Evolutionary conservation across 345 rosid species (phyloP).

Genomic region (Iberis pinnata): DNA sequence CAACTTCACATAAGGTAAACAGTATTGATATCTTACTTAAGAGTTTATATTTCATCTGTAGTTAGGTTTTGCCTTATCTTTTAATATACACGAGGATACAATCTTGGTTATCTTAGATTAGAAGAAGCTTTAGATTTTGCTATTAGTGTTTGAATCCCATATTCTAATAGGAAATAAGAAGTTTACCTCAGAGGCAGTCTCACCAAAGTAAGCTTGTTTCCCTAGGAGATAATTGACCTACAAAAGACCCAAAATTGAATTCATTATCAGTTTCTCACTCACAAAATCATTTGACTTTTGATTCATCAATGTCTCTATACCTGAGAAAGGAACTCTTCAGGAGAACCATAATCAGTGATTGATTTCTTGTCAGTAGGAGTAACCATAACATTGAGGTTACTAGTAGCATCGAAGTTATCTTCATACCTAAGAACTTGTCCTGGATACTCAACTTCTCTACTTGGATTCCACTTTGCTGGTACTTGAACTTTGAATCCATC

Average conservation of each 20-base stretch:
- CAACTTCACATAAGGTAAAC: slow-evolving; percentile 7
- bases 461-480: slow-evolving; percentile 94
- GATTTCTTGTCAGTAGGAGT: slow-evolving; percentile 80
- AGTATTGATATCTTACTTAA: too few species aligned
- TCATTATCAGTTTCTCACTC: too few species aligned
- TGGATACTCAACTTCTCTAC: slow-evolving; percentile 80
- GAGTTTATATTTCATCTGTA: too few species aligned
- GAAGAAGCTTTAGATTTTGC: not conserved
- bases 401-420: slow-evolving; percentile 81
- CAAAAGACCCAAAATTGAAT: not conserved
- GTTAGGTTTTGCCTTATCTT: too few species aligned
- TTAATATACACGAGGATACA: too few species aligned
- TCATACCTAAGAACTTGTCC: slow-evolving; percentile 92
- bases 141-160: not conserved
- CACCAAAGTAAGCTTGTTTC: slow-evolving; percentile 64
- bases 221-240: slow-evolving; percentile 88
- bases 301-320: slow-evolving; percentile 21
- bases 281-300: not conserved
- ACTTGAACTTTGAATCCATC: slow-evolving; percentile 66
- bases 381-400: slow-evolving; percentile 57
- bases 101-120: too few species aligned
- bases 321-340: slow-evolving; percentile 68
- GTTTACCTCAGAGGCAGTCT: slow-evolving; percentile 73
- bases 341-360: slow-evolving; percentile 67
- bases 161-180: not conserved